Percentiles rank a stretch among this genome's conserved stretches.
Evolutionary conservation across 345 rosid genomes (phyloP).

Genomic region (Syzygium jambos): DNA sequence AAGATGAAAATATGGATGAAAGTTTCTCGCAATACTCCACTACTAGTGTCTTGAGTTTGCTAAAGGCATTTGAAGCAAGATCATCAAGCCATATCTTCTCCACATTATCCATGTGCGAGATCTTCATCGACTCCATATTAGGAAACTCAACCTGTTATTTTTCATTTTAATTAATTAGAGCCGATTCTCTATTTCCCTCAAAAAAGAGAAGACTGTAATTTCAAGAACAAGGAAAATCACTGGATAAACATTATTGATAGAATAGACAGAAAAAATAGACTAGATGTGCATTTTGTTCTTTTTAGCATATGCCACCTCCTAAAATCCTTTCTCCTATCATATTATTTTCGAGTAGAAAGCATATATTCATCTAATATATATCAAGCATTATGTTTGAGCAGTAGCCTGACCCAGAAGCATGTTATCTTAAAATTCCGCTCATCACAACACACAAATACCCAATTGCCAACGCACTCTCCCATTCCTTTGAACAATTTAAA

Average conservation of each 20-base stretch:
- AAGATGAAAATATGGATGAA: neutral
- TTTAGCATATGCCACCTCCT: rapidly evolving
- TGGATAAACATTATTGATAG: neutral
- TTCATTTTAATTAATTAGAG: neutral
- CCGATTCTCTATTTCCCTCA: neutral
- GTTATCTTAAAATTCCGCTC: neutral
- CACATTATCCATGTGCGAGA: neutral
- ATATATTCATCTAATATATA: neutral
- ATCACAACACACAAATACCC: neutral
- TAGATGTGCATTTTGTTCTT: neutral
- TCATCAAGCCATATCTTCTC: neutral
- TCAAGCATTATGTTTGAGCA: neutral
- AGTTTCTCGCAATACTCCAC: neutral
- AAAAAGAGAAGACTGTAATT: neutral
- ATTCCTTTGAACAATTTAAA: neutral
- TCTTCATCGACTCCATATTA: neutral
- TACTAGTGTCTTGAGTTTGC: neutral
- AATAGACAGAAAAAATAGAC: neutral
- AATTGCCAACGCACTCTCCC: neutral
- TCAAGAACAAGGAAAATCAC: neutral
- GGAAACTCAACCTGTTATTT: neutral
- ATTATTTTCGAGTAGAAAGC: neutral
- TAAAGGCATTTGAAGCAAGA: neutral
- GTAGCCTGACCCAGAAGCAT: neutral
- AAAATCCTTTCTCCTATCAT: rapidly evolving